Evolutionary conservation across 345 rosid genomes (phyloP).

Genomic region (Salix exigua): DNA sequence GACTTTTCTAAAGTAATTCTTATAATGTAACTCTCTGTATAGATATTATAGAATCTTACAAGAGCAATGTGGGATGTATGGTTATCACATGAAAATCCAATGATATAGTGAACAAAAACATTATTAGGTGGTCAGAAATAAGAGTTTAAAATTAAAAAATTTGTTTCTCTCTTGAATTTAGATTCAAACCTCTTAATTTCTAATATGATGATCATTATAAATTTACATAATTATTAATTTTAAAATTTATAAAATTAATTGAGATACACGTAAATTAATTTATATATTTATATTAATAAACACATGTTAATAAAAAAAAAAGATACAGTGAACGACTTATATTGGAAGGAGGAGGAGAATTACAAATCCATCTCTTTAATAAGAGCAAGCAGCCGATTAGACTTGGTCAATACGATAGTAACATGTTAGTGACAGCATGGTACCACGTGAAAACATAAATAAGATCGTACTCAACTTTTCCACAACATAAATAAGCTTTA

Average conservation of each 20-base stretch:
- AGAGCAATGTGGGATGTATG: too few species aligned
- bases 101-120: background rate
- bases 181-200: fast-evolving
- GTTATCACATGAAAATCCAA: background rate
- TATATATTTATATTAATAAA: too few species aligned
- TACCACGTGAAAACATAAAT: background rate
- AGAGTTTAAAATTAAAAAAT: too few species aligned
- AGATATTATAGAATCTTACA: too few species aligned
- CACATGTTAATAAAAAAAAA: too few species aligned
- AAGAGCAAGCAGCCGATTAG: background rate
- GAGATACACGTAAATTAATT: fast-evolving
- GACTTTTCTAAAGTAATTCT: too few species aligned
- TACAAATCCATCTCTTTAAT: background rate
- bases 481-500: too few species aligned
- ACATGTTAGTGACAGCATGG: background rate
- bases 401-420: background rate
- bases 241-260: too few species aligned
- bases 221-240: too few species aligned
- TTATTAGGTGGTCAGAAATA: too few species aligned
- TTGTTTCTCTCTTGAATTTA: too few species aligned
- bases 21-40: too few species aligned
- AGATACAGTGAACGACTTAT: background rate
- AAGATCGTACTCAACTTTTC: background rate
- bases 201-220: fast-evolving
- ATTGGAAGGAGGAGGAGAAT: background rate